Conservation (phyloP, 2,329 filamentous ascomycete species). For the Neofusicoccum laricinum region DNA sequence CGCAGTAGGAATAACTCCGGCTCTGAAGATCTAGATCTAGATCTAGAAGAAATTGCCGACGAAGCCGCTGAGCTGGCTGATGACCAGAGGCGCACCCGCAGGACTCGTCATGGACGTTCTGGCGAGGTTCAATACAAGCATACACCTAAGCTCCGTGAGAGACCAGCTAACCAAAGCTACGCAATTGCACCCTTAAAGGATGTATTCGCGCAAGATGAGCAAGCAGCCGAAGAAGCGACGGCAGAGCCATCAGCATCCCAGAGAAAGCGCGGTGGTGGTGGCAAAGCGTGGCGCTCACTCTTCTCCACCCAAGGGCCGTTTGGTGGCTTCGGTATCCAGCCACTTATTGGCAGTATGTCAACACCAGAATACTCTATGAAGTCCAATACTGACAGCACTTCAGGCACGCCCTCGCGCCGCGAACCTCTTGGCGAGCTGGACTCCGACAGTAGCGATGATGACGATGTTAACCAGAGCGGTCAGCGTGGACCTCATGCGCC, state of each 20-base stretch:
- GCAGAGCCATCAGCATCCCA: conserved; percentile 64
- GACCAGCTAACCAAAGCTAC: conserved; percentile 75
- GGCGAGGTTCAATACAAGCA: conserved; percentile 52
- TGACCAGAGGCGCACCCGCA: conserved; percentile 43
- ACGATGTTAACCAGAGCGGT: conserved; percentile 37
- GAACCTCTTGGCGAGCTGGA: conserved; percentile 37
- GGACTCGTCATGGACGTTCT: conserved; percentile 33
- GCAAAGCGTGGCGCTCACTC: conserved; percentile 68
- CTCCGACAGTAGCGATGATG: conserved; percentile 96
- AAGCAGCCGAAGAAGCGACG: conserved; percentile 65
- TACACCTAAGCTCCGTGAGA: conserved; percentile 59
- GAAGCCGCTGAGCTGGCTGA: conserved; percentile 59
- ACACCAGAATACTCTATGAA: conserved; percentile 28
- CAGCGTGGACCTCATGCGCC: conserved; percentile 24
- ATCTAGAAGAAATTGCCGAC: conserved; percentile 50
- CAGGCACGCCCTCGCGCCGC: conserved; percentile 42
- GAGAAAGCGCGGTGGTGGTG: conserved; percentile 60
- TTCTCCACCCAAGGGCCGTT: conserved; percentile 93
- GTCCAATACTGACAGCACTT: too few species aligned
- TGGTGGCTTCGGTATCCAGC: conserved; percentile 73
- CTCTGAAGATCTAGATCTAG: conserved; percentile 38
- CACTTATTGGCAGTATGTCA: conserved; percentile 66
- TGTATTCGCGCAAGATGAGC: conserved; percentile 65
- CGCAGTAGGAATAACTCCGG: conserved; percentile 45
- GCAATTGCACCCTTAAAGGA: conserved; percentile 73